Evolutionary conservation across 2,329 filamentous ascomycete species (phyloP).

Genomic region (Aspergillus quadrilineatus): DNA sequence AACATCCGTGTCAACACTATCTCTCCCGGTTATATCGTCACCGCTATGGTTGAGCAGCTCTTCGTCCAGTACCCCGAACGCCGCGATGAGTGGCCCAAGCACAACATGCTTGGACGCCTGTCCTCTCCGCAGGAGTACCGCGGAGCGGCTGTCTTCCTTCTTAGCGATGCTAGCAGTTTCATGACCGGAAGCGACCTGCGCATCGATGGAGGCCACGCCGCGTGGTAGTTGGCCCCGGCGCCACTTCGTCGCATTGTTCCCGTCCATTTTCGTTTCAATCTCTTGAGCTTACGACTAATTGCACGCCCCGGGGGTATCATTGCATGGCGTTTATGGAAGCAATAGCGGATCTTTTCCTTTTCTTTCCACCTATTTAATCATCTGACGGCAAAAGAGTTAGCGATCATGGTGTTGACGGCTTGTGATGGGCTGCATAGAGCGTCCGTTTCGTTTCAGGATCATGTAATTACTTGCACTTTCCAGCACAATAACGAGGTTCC

Average conservation of each 20-base stretch:
- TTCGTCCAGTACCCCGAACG: slow-evolving; percentile 68
- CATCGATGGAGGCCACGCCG: slow-evolving; percentile 56
- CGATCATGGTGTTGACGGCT: slow-evolving; percentile 8
- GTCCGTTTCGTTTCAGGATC: slow-evolving; percentile 3
- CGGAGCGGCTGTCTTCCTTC: slow-evolving; percentile 50
- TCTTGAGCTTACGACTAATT: neutral
- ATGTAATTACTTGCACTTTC: slow-evolving; percentile 9
- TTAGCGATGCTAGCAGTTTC: slow-evolving; percentile 53
- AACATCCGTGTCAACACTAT: slow-evolving; percentile 52
- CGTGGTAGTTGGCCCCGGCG: slow-evolving; percentile 44
- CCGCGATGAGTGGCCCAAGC: slow-evolving; percentile 75
- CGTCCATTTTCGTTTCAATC: neutral
- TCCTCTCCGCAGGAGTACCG: slow-evolving; percentile 69
- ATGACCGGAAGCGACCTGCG: slow-evolving; percentile 57
- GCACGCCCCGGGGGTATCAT: neutral
- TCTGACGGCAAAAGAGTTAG: slow-evolving; percentile 2
- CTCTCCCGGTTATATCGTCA: slow-evolving; percentile 49
- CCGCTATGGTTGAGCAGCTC: slow-evolving; percentile 47
- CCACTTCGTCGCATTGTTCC: neutral
- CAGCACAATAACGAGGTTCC: neutral
- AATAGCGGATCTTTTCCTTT: neutral
- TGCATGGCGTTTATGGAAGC: slow-evolving; percentile 4
- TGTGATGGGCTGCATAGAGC: slow-evolving; percentile 13
- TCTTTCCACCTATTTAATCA: slow-evolving; percentile 2
- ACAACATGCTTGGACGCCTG: slow-evolving; percentile 78